These are phyloP conservation scores for Narthecium ossifragum DNA, from an alignment of 106 monocot genomes.

Conservation along the genomic window DNA sequence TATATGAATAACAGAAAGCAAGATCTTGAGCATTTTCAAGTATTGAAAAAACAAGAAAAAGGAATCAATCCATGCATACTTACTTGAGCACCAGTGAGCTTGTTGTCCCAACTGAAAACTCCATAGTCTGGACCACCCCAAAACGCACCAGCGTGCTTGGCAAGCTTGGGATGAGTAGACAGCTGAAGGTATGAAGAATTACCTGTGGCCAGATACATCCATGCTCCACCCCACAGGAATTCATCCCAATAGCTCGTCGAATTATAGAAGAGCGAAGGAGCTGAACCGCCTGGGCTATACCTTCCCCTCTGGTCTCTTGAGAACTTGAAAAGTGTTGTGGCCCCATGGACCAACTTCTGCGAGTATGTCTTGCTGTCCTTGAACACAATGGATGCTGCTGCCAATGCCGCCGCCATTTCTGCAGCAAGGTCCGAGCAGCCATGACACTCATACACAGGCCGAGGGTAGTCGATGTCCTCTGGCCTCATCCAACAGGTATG, in stretches of 20 bases:
- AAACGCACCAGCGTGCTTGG: conserved; percentile 83
- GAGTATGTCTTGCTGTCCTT: conserved; percentile 80
- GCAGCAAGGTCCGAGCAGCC: conserved; percentile 84
- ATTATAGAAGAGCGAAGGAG: conserved; percentile 38
- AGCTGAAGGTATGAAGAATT: conserved; percentile 63
- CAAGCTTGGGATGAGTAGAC: conserved; percentile 59
- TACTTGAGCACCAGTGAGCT: conserved; percentile 91
- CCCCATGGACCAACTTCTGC: conserved; percentile 88
- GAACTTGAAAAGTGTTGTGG: conserved; percentile 60
- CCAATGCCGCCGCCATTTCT: conserved; percentile 81
- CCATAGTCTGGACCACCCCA: conserved; percentile 91
- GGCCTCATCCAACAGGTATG: conserved; percentile 94
- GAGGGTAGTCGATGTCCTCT: conserved; percentile 76
- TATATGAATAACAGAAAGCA: too few species aligned
- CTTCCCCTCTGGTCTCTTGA: conserved; percentile 46
- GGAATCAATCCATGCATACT: neutral
- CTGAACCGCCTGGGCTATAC: conserved; percentile 36
- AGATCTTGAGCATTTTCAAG: too few species aligned
- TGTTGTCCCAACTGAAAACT: conserved; percentile 93
- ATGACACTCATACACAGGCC: conserved; percentile 61
- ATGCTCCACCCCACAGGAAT: conserved; percentile 82
- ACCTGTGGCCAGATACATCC: conserved; percentile 87
- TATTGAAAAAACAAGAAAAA: neutral
- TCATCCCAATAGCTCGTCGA: conserved; percentile 81
- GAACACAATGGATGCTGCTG: conserved; percentile 84